phyloP scores from a whole-genome alignment of 2,329 filamentous ascomycete genomes.

The Penicillium nordicum region DNA sequence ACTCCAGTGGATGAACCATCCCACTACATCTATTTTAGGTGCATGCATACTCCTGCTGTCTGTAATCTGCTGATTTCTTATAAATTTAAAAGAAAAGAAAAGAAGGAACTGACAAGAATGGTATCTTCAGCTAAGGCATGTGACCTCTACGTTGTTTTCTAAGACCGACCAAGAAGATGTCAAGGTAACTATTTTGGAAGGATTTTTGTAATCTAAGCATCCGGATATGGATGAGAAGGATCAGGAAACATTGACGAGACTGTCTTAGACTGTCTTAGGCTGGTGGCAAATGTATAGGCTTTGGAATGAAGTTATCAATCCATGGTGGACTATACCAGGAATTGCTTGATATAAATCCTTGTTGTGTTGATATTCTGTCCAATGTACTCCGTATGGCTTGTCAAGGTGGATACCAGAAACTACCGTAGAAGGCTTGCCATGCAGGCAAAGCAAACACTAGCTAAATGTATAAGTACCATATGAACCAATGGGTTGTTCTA shows the following conservation, averaged over 20 bases:
- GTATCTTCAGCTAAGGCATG: no score
- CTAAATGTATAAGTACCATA: not conserved
- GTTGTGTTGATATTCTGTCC: no score
- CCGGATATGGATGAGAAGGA: not conserved
- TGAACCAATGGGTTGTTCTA: no score
- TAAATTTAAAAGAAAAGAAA: no score
- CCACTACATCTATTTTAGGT: no score
- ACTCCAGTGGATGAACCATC: not conserved
- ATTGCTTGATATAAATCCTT: no score
- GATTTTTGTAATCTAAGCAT: constrained; percentile 14
- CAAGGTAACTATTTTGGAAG: constrained; percentile 20
- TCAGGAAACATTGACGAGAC: not conserved
- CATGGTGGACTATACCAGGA: no score
- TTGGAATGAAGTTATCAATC: no score
- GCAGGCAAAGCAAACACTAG: not conserved
- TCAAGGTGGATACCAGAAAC: not conserved
- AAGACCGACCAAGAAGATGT: constrained; percentile 9
- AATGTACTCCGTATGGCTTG: not conserved
- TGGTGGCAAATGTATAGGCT: not conserved
- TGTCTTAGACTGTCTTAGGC: not conserved
- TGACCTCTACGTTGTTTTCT: no score
- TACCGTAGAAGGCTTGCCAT: not conserved
- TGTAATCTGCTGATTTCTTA: no score
- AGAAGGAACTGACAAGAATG: no score
- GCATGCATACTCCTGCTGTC: no score